Base-by-base conservation (phyloP, 306 rosid genomes). In the Castanea crenata region DNA sequence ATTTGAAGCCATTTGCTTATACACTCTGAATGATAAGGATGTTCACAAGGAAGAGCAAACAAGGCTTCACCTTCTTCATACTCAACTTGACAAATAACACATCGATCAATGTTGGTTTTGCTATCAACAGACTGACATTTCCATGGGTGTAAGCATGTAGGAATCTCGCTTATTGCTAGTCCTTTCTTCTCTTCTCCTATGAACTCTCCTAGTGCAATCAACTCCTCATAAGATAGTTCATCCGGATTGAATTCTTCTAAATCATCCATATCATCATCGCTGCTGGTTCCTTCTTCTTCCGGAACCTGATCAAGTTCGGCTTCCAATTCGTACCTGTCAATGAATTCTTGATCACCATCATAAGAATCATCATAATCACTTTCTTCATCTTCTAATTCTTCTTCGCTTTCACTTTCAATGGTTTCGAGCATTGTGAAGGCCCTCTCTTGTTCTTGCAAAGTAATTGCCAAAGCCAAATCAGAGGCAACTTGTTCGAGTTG, bases 11-110 rank as follows among this genome's bases (percentile, higher is more conserved):
- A 95, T 55, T 83, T 82, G 81, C 71, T 82, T 71, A 95, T 91
- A 83, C 99, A 95, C 44, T 88, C 94, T 32, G 79, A 19, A 84
- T 95, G 99, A 76, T 91, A 95, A 81, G 92, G 92, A 79, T 95
- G 99, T 10, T 91, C 90, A 81, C 99, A 95, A 11, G 86, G 84
- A 85, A 91, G 90, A 44, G 89, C 83, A 57, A 82, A 90, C 44
- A 92, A 41, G 1, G 41, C 63, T 81, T 92, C 94, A 62, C 89
- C 96, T 52, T 91, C 88, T 79, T 89, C 94, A 75, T 91, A 92
- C 78, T 94, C 99, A 84, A 88, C 71, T 78, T 95, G 98, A 76
- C 99, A 95, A 74, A 95, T 76, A 72, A 95, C 99, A 76, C 98
- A 95, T 18, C 88, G 83, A 77, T 90, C 99, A 3, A 80, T 79